These are phyloP conservation scores for Leptographium wingfieldii DNA, from an alignment of 2,329 filamentous ascomycete genomes.

Conservation along the genomic window DNA sequence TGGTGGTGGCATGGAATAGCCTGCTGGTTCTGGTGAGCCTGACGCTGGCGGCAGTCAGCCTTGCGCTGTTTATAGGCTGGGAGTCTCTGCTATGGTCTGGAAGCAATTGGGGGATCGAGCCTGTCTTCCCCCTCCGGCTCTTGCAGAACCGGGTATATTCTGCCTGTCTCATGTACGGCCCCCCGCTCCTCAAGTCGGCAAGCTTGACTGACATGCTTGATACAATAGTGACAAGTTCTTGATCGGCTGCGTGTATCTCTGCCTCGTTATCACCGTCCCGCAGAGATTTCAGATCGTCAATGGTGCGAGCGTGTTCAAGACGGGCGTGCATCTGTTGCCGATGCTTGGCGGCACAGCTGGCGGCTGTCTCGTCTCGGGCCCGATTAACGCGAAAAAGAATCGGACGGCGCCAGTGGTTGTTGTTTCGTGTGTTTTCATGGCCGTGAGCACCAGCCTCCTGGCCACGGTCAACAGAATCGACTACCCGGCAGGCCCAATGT, in stretches of 20 bases:
- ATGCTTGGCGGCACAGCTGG: conserved; percentile 43
- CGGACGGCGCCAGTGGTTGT: conserved; percentile 39
- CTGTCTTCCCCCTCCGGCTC: conserved; percentile 41
- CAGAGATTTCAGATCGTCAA: conserved; percentile 50
- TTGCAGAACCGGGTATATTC: conserved; percentile 36
- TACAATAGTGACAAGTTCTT: conserved; percentile 38
- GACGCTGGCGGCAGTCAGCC: conserved; percentile 32
- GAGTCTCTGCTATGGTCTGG: conserved; percentile 31
- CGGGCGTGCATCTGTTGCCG: conserved; percentile 45
- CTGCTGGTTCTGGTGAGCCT: conserved; percentile 37
- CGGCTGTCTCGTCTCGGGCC: conserved; percentile 42
- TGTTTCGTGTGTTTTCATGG: conserved; percentile 35
- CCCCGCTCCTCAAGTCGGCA: not conserved
- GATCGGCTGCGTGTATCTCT: conserved; percentile 44
- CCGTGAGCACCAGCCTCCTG: conserved; percentile 39
- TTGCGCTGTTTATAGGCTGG: conserved; percentile 37
- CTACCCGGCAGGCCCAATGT: conserved; percentile 26
- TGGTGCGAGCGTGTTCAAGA: conserved; percentile 35
- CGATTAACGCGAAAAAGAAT: conserved; percentile 39
- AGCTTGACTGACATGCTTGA: not conserved
- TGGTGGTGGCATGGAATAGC: conserved; percentile 37
- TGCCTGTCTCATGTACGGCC: conserved; percentile 31
- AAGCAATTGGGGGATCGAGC: conserved; percentile 29
- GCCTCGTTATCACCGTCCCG: conserved; percentile 45
- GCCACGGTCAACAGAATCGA: conserved; percentile 25